Evolutionary conservation across 2,329 filamentous ascomycete genomes (phyloP).

Genomic region (Blumeriella jaapii): DNA sequence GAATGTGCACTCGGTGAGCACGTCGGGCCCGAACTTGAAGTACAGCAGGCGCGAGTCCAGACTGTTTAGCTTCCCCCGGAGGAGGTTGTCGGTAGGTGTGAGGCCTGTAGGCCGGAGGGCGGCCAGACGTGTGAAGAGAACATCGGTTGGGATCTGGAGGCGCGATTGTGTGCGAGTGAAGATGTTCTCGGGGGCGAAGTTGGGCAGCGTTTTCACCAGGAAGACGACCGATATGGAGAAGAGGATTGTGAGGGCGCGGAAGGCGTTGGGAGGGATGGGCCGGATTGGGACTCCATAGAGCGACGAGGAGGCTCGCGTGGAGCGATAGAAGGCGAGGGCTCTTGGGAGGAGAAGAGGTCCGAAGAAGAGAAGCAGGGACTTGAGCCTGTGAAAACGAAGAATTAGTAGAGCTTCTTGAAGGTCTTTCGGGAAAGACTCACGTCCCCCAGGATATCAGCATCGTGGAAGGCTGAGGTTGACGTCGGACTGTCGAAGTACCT

Average conservation of each 20-base stretch:
- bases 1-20: conserved; percentile 68
- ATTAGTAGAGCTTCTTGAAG: conserved; percentile 23
- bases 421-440: conserved; percentile 30
- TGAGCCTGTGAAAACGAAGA: conserved; percentile 28
- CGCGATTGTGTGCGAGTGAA: conserved; percentile 69
- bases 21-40: conserved; percentile 66
- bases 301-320: conserved; percentile 33
- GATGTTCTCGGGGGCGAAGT: conserved; percentile 67
- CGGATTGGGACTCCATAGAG: conserved; percentile 38
- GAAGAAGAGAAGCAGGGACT: conserved; percentile 40
- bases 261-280: conserved; percentile 41
- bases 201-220: conserved; percentile 52
- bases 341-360: conserved; percentile 62
- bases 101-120: conserved; percentile 40
- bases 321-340: conserved; percentile 52
- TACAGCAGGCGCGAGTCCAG: conserved; percentile 69
- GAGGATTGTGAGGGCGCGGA: conserved; percentile 50
- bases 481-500: neutral
- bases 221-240: conserved; percentile 39
- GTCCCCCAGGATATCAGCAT: conserved; percentile 37
- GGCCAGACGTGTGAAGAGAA: conserved; percentile 68
- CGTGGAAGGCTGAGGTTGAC: neutral
- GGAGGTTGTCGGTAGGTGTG: conserved; percentile 47
- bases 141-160: conserved; percentile 72
- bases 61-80: conserved; percentile 58